phyloP scores from a whole-genome alignment of 2,329 filamentous ascomycete genomes.

The Pyrenochaeta sp. region DNA sequence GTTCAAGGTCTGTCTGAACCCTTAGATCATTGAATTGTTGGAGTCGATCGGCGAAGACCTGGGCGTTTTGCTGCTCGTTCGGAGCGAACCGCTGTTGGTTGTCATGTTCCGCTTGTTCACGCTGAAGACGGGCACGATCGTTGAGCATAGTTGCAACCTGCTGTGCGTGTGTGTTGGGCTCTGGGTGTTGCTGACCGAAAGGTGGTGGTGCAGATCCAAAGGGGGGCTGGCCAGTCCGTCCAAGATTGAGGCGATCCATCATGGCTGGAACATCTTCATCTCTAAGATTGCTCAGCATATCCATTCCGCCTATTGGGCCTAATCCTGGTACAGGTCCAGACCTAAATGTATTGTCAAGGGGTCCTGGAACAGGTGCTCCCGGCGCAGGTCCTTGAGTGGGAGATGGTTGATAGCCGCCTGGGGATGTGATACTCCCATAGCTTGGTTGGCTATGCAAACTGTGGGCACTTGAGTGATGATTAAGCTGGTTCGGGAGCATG shows the following conservation, averaged over 20 bases:
- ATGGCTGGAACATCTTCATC: slow-evolving; percentile 75
- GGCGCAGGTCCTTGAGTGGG: slow-evolving; percentile 63
- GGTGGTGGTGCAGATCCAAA: slow-evolving; percentile 57
- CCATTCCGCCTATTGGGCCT: slow-evolving; percentile 56
- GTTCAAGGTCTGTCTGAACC: slow-evolving; percentile 72
- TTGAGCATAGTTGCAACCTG: slow-evolving; percentile 69
- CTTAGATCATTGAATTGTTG: slow-evolving; percentile 84
- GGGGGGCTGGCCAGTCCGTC: slow-evolving; percentile 59
- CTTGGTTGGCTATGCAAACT: slow-evolving; percentile 97
- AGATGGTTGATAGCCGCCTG: slow-evolving; percentile 72
- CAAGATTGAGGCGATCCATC: slow-evolving; percentile 72
- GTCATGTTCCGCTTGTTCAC: slow-evolving; percentile 68
- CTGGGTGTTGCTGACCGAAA: slow-evolving; percentile 59
- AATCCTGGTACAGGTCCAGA: slow-evolving; percentile 48
- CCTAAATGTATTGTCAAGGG: slow-evolving; percentile 71
- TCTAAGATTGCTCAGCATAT: slow-evolving; percentile 58
- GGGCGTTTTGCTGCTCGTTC: slow-evolving; percentile 42
- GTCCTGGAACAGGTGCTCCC: slow-evolving; percentile 62
- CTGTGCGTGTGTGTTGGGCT: slow-evolving; percentile 59
- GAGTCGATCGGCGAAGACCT: slow-evolving; percentile 71
- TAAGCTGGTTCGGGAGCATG: slow-evolving; percentile 70
- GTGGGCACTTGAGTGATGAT: slow-evolving; percentile 94
- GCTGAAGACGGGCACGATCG: slow-evolving; percentile 67
- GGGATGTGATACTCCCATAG: slow-evolving; percentile 93
- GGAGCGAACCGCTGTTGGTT: slow-evolving; percentile 42